Evolutionary conservation across 106 monocot species (phyloP).

Genomic region (Platanthera guangdongensis): DNA sequence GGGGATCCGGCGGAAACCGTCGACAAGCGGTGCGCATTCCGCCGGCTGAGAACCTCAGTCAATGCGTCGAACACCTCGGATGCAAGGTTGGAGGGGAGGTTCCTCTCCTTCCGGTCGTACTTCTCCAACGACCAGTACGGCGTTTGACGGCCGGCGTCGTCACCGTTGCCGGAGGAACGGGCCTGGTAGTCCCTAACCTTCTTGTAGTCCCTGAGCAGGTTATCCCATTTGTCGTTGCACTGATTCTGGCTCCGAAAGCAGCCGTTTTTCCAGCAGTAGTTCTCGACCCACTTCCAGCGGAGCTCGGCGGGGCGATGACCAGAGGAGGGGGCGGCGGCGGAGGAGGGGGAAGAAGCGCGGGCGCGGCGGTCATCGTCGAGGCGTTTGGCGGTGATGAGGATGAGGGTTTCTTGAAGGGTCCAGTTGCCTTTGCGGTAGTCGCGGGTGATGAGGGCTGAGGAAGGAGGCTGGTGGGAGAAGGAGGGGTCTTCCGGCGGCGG

Average conservation of each 20-base stretch:
- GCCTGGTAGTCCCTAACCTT: slow-evolving; percentile 56
- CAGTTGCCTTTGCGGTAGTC: slow-evolving; percentile 98
- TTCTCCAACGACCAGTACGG: slow-evolving; percentile 58
- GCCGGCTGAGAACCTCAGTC: slow-evolving; percentile 55
- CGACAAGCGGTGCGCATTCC: slow-evolving; percentile 28
- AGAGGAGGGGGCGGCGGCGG: background rate
- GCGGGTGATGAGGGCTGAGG: slow-evolving; percentile 19
- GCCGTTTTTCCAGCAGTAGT: slow-evolving; percentile 59
- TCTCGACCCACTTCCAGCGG: slow-evolving; percentile 78
- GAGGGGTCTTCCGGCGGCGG: slow-evolving; percentile 9
- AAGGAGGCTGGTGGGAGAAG: slow-evolving; percentile 6
- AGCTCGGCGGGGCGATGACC: slow-evolving; percentile 39
- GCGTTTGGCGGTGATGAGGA: slow-evolving; percentile 83
- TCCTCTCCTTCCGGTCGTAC: slow-evolving; percentile 17
- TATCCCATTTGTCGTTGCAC: slow-evolving; percentile 81
- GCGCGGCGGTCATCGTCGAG: slow-evolving; percentile 75
- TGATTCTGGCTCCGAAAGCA: slow-evolving; percentile 67
- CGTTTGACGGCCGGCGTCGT: background rate
- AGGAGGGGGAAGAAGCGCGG: background rate
- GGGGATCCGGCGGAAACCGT: too few species aligned
- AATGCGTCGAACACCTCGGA: slow-evolving; percentile 67
- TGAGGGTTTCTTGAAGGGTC: slow-evolving; percentile 84
- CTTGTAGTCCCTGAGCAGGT: slow-evolving; percentile 60
- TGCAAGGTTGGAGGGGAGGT: slow-evolving; percentile 72
- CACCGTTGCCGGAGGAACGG: background rate